Base-by-base conservation (phyloP, 768 basidiomycete species). In the Harrya chromipes region DNA sequence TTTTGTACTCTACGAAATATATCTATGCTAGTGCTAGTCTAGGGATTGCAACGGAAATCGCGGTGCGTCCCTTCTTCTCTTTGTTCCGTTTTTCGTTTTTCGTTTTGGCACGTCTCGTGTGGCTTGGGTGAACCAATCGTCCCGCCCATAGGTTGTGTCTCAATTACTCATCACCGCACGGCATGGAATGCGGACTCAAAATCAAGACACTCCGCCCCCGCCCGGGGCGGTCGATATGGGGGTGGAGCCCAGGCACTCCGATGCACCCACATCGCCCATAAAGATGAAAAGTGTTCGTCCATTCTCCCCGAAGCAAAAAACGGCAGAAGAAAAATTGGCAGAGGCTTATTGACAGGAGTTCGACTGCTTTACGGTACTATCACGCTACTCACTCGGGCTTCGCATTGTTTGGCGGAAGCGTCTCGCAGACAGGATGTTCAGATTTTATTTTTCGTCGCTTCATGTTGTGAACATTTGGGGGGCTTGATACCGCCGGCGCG, bases 161-260 rank as follows among this genome's bases (percentile, higher is more conserved):
- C 58, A 55, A 24, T 24, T 60, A 4, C 53, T 59, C 37, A 29
- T 60, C 19, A 59, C 47, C 5, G 53, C 58, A 19, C 57, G 58
- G 4, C 40, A 60, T 26, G 57, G 29, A 5, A 16, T 56, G 40
- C 0, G 37, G 21, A 48, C 20, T 39, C 57, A 35, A 17, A 1
- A 10, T 24, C 34, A 5, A 9, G 19, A 31, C 5, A 8, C 1
- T 12, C 5, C 3, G 3, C 6, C 10, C 21, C 4, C 20, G 1
- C 1, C 29, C 24, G 6, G 12, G 6, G 34, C 40, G 8, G 0
- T 6, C 21, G 4, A 21, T 17, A 7, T 8, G 29, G 1, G 17
- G 24, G 17, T 20, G 4, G 31, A 34, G 23, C 17, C 23, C 20
- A 38, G 24, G 2, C 13, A 19, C 3, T 3, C 31, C 21, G 38